These are phyloP conservation scores for Trypanosoma lewisi DNA, from an alignment of 208 protist genomes.

Conservation along the genomic window DNA sequence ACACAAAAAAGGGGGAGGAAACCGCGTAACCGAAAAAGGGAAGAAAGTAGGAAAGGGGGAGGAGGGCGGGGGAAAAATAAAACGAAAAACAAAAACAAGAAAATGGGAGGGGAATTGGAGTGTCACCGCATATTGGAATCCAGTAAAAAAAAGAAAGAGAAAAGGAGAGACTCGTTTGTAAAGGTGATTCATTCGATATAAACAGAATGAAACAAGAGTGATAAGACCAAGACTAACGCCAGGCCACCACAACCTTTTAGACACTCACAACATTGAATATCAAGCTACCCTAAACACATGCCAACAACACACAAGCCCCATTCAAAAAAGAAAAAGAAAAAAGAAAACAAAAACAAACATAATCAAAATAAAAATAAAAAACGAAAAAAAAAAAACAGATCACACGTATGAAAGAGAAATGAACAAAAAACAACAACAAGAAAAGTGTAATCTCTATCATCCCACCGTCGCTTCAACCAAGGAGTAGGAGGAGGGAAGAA, in stretches of 20 bases:
- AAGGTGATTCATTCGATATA: neutral
- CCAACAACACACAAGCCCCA: slow-evolving; percentile 1
- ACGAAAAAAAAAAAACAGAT: too few species aligned
- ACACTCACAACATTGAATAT: too few species aligned
- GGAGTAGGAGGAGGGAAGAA: too few species aligned
- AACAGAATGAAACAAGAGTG: neutral
- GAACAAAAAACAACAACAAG: too few species aligned
- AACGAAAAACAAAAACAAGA: neutral
- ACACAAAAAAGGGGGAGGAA: slow-evolving; percentile 8
- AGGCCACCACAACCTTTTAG: neutral
- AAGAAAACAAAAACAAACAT: slow-evolving; percentile 2
- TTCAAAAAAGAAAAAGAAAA: neutral
- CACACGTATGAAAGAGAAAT: too few species aligned
- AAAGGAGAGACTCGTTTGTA: slow-evolving; percentile 6
- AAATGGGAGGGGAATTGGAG: neutral
- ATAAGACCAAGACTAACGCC: neutral
- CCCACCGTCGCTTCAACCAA: too few species aligned
- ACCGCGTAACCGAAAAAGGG: neutral
- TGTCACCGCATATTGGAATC: neutral
- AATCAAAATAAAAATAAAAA: too few species aligned
- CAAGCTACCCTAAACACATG: too few species aligned
- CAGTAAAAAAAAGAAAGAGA: slow-evolving; percentile 3
- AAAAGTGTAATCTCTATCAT: too few species aligned
- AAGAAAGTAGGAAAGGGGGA: slow-evolving; percentile 18
- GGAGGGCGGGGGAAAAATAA: slow-evolving; percentile 13